These are phyloP conservation scores for Wakefieldia striispora DNA, from an alignment of 768 basidiomycete genomes.

Conservation along the genomic window DNA sequence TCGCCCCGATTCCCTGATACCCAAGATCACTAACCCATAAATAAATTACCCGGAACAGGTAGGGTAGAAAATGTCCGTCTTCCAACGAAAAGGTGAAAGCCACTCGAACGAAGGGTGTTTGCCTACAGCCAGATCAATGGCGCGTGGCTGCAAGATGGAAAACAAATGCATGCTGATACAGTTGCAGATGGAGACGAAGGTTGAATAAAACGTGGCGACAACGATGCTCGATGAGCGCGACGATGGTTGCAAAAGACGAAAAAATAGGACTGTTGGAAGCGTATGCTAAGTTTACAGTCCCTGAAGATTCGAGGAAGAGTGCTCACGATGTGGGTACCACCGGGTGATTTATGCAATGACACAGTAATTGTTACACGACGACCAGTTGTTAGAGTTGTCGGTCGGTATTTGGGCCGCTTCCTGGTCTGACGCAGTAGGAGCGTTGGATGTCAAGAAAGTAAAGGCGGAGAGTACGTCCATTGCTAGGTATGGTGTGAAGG, in stretches of 20 bases:
- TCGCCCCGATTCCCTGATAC: neutral
- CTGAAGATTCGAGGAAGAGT: neutral
- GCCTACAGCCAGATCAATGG: slow-evolving; percentile 4
- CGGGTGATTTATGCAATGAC: slow-evolving; percentile 19
- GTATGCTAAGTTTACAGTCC: neutral
- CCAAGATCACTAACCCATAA: slow-evolving; percentile 3
- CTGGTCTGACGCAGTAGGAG: neutral
- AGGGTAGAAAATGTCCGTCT: slow-evolving; percentile 12
- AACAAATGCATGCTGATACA: slow-evolving; percentile 3
- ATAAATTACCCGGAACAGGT: neutral
- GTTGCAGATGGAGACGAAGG: neutral
- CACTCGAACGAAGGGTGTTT: slow-evolving; percentile 18
- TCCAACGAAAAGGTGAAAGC: slow-evolving; percentile 5
- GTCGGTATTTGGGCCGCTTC: neutral
- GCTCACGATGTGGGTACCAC: slow-evolving; percentile 18
- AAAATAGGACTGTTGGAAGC: neutral
- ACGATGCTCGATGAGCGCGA: neutral
- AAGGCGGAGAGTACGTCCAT: slow-evolving; percentile 21
- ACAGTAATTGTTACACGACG: neutral
- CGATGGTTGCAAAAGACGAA: neutral
- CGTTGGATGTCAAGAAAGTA: neutral
- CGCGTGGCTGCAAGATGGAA: slow-evolving; percentile 5
- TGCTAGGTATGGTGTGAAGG: neutral
- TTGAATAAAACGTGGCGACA: too few species aligned
- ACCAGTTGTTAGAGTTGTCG: too few species aligned